Evolutionary conservation across 2,329 filamentous ascomycete genomes (phyloP).

Genomic region (Curvularia lunata): DNA sequence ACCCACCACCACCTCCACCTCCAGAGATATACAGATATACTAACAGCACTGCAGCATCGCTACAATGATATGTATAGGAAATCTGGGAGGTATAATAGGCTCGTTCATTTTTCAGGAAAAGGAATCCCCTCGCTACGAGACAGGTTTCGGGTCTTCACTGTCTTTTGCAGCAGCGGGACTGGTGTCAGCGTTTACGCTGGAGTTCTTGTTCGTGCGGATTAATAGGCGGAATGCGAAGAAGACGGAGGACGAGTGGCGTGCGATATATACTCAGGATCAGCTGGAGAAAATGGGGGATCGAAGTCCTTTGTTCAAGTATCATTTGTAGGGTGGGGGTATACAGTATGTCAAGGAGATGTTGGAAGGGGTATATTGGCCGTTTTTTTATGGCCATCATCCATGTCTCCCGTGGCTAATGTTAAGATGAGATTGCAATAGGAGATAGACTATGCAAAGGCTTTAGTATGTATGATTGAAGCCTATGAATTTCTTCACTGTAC

Average conservation of each 20-base stretch:
- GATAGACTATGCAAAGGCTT: too few species aligned
- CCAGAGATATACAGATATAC: slow-evolving; percentile 8
- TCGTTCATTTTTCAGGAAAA: slow-evolving; percentile 42
- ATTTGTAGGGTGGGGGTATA: slow-evolving; percentile 23
- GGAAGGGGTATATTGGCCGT: too few species aligned
- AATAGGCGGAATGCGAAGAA: slow-evolving; percentile 45
- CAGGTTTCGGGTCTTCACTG: slow-evolving; percentile 43
- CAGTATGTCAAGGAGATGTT: too few species aligned
- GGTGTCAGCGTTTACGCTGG: slow-evolving; percentile 5
- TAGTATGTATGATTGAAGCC: too few species aligned
- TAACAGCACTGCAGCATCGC: slow-evolving; percentile 33
- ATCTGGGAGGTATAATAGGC: slow-evolving; percentile 37
- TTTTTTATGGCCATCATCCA: too few species aligned
- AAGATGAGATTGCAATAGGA: too few species aligned
- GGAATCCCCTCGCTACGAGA: slow-evolving; percentile 42
- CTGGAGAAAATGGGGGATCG: slow-evolving; percentile 49
- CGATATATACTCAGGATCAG: slow-evolving; percentile 46
- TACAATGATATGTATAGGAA: slow-evolving; percentile 34
- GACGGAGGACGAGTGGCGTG: slow-evolving; percentile 44
- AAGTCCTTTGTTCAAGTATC: slow-evolving; percentile 50
- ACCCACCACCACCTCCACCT: too few species aligned
- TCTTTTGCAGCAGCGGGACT: slow-evolving; percentile 32
- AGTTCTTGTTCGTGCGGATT: slow-evolving; percentile 36
- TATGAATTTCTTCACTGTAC: too few species aligned
- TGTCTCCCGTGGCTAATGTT: too few species aligned